Base-by-base conservation (phyloP, 352 stramenopile genomes). In the Paralagenidium karlingii region DNA sequence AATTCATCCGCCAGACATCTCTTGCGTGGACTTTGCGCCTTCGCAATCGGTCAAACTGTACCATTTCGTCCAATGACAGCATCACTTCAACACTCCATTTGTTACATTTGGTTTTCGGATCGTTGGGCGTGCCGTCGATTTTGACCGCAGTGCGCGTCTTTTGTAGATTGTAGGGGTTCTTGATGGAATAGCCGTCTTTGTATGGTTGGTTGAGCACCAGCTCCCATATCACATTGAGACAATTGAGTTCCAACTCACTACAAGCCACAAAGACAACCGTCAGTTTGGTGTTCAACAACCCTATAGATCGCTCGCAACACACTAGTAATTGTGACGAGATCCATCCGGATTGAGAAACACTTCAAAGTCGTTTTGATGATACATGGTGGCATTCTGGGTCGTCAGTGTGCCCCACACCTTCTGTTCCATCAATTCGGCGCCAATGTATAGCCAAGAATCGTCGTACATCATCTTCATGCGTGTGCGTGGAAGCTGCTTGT, bases 311-410 rank as follows among this genome's bases (percentile, higher is more conserved):
- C n/a, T 34, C 31, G 24, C 13, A 33, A 50, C 62, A 38, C 42
- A 84, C 64, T 94, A 94, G 58, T 96, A 96, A 45, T 89, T 62
- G 45, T 92, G 73, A 49, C 63, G 63, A 39, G 55, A 84, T 19
- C 74, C 74, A 43, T 79, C 63, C 8, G 75, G 77, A 53, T 96
- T 73, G n/a, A 96, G 61, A 43, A 96, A 96, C 8, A 96, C 71
- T 49, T 96, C 84, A 65, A 95, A 94, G 63, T 96, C 82, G 45
- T 92, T 94, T 49, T 96, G 82, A 33, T 91, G 73, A 55, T 87
- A 92, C 61, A 89, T 66, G 13, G 71, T 76, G 10, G 58, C 63
- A 56, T 92, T 85, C 50, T 78, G 68, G 6, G 62, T 38, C 24
- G 44, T 66, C 38, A 85, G 53, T 1, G 69, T 89, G 18, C 74